Evolutionary conservation across 1,284 basidiomycete species (phyloP), one percentile per base, ranked within the genome.

Genomic region (Malassezia yamatoensis): DNA sequence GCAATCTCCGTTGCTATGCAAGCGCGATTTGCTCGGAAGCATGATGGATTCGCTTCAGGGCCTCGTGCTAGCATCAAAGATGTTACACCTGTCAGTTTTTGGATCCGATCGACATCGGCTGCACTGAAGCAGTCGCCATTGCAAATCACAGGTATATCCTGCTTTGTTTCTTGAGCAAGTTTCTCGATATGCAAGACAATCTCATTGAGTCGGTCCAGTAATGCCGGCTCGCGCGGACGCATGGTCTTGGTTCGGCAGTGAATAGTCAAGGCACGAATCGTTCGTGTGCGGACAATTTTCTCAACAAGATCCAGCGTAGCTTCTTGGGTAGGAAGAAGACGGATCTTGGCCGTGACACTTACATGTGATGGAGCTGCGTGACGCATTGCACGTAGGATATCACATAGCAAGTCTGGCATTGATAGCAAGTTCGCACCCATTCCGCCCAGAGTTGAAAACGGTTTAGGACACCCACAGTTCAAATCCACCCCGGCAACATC

Each of bases 401-500:
- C 69, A 73, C 91, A 91, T 11, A 98, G 81, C 18, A 90, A 78
- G 69, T 94, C 90, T 0, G 94, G 90, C 38, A 86, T 91, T 6
- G 86, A 84, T 45, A 99, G 83, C 13, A 99, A 80, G 11, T 90
- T 91, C 1, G 94, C 91, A 16, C 94, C 94, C 91, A 98, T 96
- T 0, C 94, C 93, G 0, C 85, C 79, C 66, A 90, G 87, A 0
- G 90, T 90, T 18, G 89, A 93, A 77, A 99, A 99, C 1, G 90
- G 86, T 70, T 96, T 94, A 0, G 90, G 90, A 60, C 77, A 78
- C 12, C 77, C 94, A 68, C 90, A 94, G 75, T 93, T 94, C 61
- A 94, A 83, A 75, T 93, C 90, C 68, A 99, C 82, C 18, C 91
- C 94, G 0, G 90, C 84, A 15, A 99, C 85, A 70, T 99, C 94